Conservation (phyloP, 768 basidiomycete species). For the Melanogaster broomeanus region DNA sequence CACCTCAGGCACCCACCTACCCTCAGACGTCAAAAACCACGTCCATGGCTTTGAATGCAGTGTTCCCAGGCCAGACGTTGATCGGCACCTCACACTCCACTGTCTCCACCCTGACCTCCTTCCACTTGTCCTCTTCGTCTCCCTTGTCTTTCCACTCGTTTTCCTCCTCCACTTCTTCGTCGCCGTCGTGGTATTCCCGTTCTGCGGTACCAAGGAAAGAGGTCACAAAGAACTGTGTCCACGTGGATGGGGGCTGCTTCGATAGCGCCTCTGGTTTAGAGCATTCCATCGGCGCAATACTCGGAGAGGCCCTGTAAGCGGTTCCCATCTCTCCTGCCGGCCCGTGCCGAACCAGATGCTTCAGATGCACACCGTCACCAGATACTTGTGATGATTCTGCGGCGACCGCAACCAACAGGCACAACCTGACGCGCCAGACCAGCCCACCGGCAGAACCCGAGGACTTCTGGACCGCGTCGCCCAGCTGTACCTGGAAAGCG, state of each 20-base stretch:
- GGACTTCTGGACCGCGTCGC: constrained; percentile 26
- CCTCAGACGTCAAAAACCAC: constrained; percentile 73
- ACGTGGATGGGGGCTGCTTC: constrained; percentile 15
- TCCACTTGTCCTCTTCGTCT: constrained; percentile 64
- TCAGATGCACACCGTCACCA: constrained; percentile 53
- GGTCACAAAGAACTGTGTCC: constrained; percentile 45
- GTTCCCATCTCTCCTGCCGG: constrained; percentile 71
- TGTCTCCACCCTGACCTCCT: constrained; percentile 72
- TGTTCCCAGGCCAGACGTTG: constrained; percentile 86
- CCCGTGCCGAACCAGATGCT: constrained; percentile 58
- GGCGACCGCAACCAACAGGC: constrained; percentile 80
- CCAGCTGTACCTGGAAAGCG: constrained; percentile 70
- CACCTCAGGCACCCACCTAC: background rate
- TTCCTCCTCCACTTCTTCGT: constrained; percentile 29
- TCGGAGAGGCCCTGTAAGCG: constrained; percentile 57
- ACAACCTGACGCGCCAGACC: constrained; percentile 87
- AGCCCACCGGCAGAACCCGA: constrained; percentile 61
- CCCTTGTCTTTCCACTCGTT: constrained; percentile 51
- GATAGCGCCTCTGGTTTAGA: constrained; percentile 9
- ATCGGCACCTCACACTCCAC: constrained; percentile 96
- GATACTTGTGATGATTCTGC: constrained; percentile 44
- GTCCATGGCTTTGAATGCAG: constrained; percentile 77
- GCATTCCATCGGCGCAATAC: constrained; percentile 63
- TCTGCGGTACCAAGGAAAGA: constrained; percentile 43
- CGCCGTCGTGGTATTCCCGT: constrained; percentile 61